A percentile compares a stretch with the other conserved stretches of the same genome.
These are phyloP conservation scores for Lophiotrema nucula DNA, from an alignment of 495 filamentous ascomycete species.

Conservation along the genomic window DNA sequence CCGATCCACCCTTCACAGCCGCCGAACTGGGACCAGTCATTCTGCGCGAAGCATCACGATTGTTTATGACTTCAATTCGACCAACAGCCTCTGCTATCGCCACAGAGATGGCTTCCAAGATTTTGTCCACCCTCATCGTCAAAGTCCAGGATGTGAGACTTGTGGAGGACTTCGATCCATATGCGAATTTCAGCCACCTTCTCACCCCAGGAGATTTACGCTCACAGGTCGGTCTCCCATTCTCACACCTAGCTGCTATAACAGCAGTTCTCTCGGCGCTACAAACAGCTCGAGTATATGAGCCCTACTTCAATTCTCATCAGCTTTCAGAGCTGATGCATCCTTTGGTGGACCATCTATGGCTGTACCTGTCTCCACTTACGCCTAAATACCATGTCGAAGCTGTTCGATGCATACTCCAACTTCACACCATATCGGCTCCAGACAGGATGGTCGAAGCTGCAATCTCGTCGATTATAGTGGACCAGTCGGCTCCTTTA, in stretches of 20 bases:
- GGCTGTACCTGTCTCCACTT: conserved; percentile 73
- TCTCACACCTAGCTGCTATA: conserved; percentile 43
- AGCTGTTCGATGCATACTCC: conserved; percentile 80
- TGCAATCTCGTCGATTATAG: conserved; percentile 72
- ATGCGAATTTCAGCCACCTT: conserved; percentile 6
- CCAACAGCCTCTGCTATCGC: not conserved
- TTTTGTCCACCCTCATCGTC: conserved; percentile 23
- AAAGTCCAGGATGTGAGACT: conserved; percentile 13
- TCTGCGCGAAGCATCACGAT: conserved; percentile 12
- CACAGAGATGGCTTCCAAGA: conserved; percentile 24
- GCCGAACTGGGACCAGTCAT: conserved; percentile 18
- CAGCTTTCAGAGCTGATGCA: conserved; percentile 66
- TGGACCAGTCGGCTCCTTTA: conserved; percentile 37
- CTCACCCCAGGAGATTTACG: conserved; percentile 4
- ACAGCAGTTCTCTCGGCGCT: conserved; percentile 61
- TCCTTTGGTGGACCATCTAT: conserved; percentile 66
- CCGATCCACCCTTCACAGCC: conserved; percentile 23
- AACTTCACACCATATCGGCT: conserved; percentile 67
- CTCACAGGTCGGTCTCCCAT: conserved; percentile 4
- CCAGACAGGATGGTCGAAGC: conserved; percentile 69
- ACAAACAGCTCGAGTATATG: conserved; percentile 50
- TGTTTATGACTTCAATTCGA: conserved; percentile 19
- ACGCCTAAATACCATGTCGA: conserved; percentile 92
- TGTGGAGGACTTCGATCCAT: conserved; percentile 13
- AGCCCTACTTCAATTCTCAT: conserved; percentile 50